Conservation (phyloP, 2,329 filamentous ascomycete species). For the Ophiostoma sp. region DNA sequence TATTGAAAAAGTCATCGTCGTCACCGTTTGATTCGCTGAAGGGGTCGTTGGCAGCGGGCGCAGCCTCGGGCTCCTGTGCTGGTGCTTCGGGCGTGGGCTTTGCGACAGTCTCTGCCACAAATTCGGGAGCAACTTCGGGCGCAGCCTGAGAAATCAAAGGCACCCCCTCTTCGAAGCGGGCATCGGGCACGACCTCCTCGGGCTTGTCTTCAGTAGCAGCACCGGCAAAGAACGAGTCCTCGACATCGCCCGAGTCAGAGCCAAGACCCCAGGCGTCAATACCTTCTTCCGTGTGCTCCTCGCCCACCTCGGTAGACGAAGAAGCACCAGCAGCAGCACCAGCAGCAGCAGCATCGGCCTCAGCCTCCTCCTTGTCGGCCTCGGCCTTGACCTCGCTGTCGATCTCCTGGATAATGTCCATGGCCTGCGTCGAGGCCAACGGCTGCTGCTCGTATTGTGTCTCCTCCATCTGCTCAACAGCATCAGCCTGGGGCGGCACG, state of each 20-base stretch:
- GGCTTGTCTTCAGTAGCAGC: slow-evolving; percentile 43
- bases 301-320: not conserved
- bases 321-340: not conserved
- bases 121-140: not conserved
- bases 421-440: slow-evolving; percentile 51
- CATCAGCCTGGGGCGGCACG: slow-evolving; percentile 48
- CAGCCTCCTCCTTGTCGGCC: slow-evolving; percentile 39
- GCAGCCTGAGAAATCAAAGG: slow-evolving; percentile 52
- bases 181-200: slow-evolving; percentile 50
- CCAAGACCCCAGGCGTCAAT: slow-evolving; percentile 18
- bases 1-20: slow-evolving; percentile 64
- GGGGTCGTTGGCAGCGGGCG: slow-evolving; percentile 26
- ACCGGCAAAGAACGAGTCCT: slow-evolving; percentile 31
- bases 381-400: slow-evolving; percentile 51
- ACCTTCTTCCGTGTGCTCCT: not conserved
- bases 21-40: slow-evolving; percentile 52
- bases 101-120: not conserved
- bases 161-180: slow-evolving; percentile 69
- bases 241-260: not conserved
- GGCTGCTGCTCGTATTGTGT: slow-evolving; percentile 34
- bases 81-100: slow-evolving; percentile 26
- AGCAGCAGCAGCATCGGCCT: not conserved
- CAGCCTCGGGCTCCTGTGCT: not conserved
- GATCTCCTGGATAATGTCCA: slow-evolving; percentile 54
- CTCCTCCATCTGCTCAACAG: not conserved